Evolutionary conservation across 2,329 filamentous ascomycete genomes (phyloP), one percentile per base, ranked within the genome.

Genomic region (Stachybotrys chartarum): DNA sequence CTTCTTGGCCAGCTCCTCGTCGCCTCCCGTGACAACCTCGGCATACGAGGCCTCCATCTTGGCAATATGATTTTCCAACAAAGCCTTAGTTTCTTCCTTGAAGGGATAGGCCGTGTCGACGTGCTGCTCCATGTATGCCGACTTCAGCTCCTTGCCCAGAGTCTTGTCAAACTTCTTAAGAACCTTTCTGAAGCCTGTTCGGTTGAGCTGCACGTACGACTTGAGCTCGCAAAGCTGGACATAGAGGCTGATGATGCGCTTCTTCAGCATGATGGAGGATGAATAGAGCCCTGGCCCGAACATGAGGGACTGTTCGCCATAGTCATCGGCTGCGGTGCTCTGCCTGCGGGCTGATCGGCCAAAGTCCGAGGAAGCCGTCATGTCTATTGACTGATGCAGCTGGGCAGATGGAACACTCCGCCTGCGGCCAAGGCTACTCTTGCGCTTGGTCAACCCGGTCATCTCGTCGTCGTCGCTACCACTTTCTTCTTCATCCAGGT

Each of bases 131-230:
- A 97, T 84, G 69, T 96, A 99, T 50, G 80, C 76, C 14, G 82
- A 77, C 61, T 93, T 91, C 55, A 97, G 77, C 63, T 86, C 86
- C 60, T 87, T 86, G 70, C 97, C 88, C 56, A 96, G 75, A 56
- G 89, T 97, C 78, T 99, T 99, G 79, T 99, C 94, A 67, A 94
- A 99, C 72, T 99, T 99, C 75, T 99, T 99, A 62, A 97, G 75
- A 1, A 96, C 92, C 73, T 99, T 99, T 66, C 87, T 84, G 74
- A 99, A 99, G 12, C 94, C 94, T 0, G 94, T 99, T 73, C 89
- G 88, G 78, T 99, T 99, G 59, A 99, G 83, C 74, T 97, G 93
- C 55, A 92, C 86, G 67, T 92, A 99, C 2, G 93, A 97, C 68
- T 96, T 95, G 65, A 99, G 83, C 71, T 97, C 94, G 74, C 93